Evolutionary conservation across 495 filamentous ascomycete species (phyloP), one percentile per base, ranked within the genome.

Genomic region (Penicillium macrosclerotiorum): DNA sequence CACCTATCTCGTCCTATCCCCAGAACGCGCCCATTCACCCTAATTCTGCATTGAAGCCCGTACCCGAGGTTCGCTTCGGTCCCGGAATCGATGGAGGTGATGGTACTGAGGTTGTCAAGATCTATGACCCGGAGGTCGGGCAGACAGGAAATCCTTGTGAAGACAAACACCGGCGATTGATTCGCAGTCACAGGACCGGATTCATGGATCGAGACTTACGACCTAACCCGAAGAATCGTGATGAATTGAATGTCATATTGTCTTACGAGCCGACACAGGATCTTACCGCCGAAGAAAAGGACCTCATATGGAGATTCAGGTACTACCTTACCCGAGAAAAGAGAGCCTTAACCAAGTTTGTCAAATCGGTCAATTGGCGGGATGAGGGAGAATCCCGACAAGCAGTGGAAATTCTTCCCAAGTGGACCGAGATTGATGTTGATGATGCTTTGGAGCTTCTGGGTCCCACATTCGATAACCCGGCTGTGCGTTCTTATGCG

Each of bases 361-460:
- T 96, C 55, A 97, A 97, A 65, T 94, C 89, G 1, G 92, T 96
- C 26, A 86, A 89, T 42, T 99, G 93, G 93, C 80, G 80, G 13
- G 92, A 97, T 62, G 73, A 73, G n/a, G 80, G 81, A 33, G 93
- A 99, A 72, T 77, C 85, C 18, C 84, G 84, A 36, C 89, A 96
- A 67, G 92, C 91, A 6, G 87, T 92, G 7, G 88, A 90, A 42
- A 81, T 99, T 5, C 75, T 99, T 9, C 80, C 88, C 1, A 92
- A 90, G 62, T 99, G 93, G 93, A 94, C 89, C 0, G 91, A 96
- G 38, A 93, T 97, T 45, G 94, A 97, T 55, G 88, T 97, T 13
- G 94, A 97, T 58, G 93, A 96, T 70, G 93, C 94, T 19, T 72
- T 99, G 49, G 93, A 97, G 63, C 79, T 99, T 23, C 80, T 99